phyloP scores from a whole-genome alignment of 164 flowering plant species.

The Vitis rotundifolia region DNA sequence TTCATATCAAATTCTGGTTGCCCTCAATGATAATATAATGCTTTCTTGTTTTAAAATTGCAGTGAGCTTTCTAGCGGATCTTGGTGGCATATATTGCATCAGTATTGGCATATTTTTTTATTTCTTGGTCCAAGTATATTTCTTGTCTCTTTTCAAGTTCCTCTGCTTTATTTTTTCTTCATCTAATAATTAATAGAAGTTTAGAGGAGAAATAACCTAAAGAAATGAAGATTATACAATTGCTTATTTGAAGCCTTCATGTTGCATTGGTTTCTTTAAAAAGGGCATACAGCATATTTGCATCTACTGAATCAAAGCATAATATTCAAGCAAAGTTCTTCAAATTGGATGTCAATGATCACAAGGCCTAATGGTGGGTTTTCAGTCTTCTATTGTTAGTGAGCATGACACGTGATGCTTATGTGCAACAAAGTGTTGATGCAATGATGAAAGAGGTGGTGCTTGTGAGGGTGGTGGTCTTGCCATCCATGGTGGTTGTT shows the following conservation, averaged over 20 bases:
- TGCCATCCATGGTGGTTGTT: too few relatives aligned
- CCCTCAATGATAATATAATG: not conserved
- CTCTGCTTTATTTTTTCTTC: not conserved
- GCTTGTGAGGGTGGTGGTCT: too few relatives aligned
- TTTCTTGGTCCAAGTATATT: slow-evolving; percentile 78
- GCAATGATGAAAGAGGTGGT: too few relatives aligned
- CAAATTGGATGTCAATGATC: too few relatives aligned
- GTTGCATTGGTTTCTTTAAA: too few relatives aligned
- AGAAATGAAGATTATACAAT: not conserved
- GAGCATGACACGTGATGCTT: too few relatives aligned
- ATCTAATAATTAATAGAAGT: not conserved
- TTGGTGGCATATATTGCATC: slow-evolving; percentile 93
- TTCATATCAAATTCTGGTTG: not conserved
- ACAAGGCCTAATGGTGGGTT: too few relatives aligned
- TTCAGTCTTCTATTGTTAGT: too few relatives aligned
- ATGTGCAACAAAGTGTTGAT: too few relatives aligned
- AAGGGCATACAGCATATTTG: too few relatives aligned
- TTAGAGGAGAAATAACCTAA: not conserved
- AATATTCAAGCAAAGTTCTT: too few relatives aligned
- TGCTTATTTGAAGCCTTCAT: not conserved
- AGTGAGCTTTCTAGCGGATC: slow-evolving; percentile 95
- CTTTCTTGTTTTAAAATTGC: slow-evolving; percentile 36
- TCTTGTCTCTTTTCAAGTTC: slow-evolving; percentile 5
- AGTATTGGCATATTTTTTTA: slow-evolving; percentile 78
- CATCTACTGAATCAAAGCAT: too few relatives aligned